Base-by-base conservation (phyloP, 106 monocot species). In the Platanthera guangdongensis region DNA sequence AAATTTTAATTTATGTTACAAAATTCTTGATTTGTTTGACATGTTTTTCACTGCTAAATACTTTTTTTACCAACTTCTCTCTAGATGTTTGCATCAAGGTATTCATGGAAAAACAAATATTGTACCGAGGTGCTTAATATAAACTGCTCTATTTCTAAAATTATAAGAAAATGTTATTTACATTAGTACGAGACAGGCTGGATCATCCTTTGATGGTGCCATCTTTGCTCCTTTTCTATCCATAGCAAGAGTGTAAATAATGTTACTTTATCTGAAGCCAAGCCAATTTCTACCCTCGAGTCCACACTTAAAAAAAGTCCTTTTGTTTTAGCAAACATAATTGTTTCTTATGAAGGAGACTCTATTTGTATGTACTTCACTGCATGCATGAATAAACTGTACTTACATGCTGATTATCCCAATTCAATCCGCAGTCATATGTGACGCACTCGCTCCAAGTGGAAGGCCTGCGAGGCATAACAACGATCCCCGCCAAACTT, bases 361-460 rank as follows among this genome's bases (percentile, higher is more conserved):
- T 10, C 15, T 54, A 9, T 54, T 54, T 14, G 3, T 57, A 18
- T 18, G 39, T 39, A 39, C 39, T 39, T 3, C 39, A 39, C 39
- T 39, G 39, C 39, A 39, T 39, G 39, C 39, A 39, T 39, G 39
- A 39, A 39, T 39, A 39, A 39, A 39, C 39, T 3, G 39, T 39
- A 39, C 39, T 39, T 39, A 39, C 39, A 39, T 39, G 39, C 15
- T 70, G 7, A 15, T 70, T n/a, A 70, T 47, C 10, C n/a, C 16
- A n/a, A 48, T 50, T 50, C 14, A 3, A 50, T 72, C 19, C 9
- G 22, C 72, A 99, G 99, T 87, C 99, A 10, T 94, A 94, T 55
- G 79, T 90, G 70, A 99, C 99, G 13, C 99, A 99, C 75, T 90
- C 94, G 5, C 89, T 85, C 18, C 94, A 94, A 99, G 94, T 99